Base-by-base conservation (phyloP, 805 yeast species). In the Saturnispora mendoncae region DNA sequence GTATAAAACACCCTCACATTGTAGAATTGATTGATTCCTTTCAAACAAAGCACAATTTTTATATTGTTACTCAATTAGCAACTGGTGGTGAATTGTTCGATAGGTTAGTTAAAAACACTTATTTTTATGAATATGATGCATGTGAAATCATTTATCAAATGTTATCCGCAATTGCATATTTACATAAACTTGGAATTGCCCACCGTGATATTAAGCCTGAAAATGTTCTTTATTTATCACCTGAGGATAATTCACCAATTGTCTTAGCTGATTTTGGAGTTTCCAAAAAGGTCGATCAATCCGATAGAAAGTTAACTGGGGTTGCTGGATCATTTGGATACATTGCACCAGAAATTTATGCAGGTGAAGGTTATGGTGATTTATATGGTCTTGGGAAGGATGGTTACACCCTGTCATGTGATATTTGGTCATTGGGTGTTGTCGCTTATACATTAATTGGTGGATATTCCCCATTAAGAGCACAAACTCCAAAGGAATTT, bases 211-310 rank as follows among this genome's bases (percentile, higher is more conserved):
- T 90, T 54, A 90, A 90, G 62, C 97, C 97, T 3, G 98, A 90
- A 58, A 90, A 90, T 61, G 72, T 90, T 36, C 68, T 90, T 36
- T 88, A 85, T 56, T 62, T 84, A 38, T 67, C 73, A n/a, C 56
- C 60, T 4, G 75, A 68, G n/a, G 72, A 68, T 12, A 69, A 78
- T 46, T 79, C 94, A 7, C 78, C 75, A 41, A 69, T 90, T 27
- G 96, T 88, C 9, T 67, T 90, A 48, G 96, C 97, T 1, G 98
- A 90, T 64, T 90, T 90, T 61, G 98, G 98, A 38, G 92, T 90
- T 47, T 96, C 97, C 26, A 85, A 85, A 59, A 72, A 75, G 51
- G 65, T 90, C 15, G 48, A 46, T 29, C 40, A 44, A 14, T 24
- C 44, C 13, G 41, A 45, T 31, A 59, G 54, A 36, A 56, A 55